Evolutionary conservation across 306 rosid genomes (phyloP), one percentile per base, ranked within the genome.

Genomic region (Casuarina cunninghamiana): DNA sequence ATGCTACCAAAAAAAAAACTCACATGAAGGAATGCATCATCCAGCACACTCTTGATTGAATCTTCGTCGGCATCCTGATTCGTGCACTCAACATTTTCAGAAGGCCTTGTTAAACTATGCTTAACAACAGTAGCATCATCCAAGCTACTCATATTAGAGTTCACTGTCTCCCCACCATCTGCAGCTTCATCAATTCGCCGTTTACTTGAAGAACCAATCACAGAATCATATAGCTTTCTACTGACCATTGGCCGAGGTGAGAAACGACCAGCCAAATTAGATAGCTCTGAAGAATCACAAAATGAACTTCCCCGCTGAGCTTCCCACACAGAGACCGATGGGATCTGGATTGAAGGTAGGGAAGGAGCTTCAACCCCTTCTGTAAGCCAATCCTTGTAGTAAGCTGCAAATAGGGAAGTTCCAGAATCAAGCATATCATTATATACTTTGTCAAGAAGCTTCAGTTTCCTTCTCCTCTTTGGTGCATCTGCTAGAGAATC

Each of bases 341-440:
- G 97, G 80, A 85, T 68, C 32, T 73, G 66, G 69, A 91, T 78
- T 17, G 84, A 84, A 80, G 98, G 98, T 70, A 83, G 50, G 26
- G 88, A 4, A 74, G 97, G 93, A 82, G 88, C 78, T 67, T 86
- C 94, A 73, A 71, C 90, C 75, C 96, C 93, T 81, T 88, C 96
- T 11, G 84, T 84, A 37, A 94, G 91, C 98, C 98, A 94, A 68
- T 89, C 93, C 85, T 88, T 91, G 88, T 91, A 91, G 88, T 91
- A 94, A 49, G 81, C 75, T 46, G 94, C 87, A 78, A 87, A 87
- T 10, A 80, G 75, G 60, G 62, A 80, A 75, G 97, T 91, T 58
- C 93, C 91, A 38, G 91, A 87, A 77, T 94, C 97, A 78, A 91
- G 74, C 61, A 85, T 85, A 55, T 94, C 91, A 76, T 84, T 75